Base-by-base conservation (phyloP, 163 green algal species). In the Scenedesmus sp. region DNA sequence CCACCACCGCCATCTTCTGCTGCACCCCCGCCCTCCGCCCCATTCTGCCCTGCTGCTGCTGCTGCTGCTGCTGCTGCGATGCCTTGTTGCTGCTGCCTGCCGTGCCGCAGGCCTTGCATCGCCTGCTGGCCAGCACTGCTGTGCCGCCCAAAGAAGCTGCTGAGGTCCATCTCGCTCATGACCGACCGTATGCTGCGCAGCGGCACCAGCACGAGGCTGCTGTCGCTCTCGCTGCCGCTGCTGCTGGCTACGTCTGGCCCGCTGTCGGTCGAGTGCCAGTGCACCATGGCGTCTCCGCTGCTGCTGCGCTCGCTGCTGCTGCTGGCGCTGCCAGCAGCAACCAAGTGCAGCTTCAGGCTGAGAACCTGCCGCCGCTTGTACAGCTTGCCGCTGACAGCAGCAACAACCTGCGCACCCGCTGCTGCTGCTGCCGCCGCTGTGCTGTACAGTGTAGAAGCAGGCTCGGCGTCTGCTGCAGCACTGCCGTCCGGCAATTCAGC, bases 211-310 rank as follows among this genome's bases (percentile, higher is more conserved):
- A 78, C 65, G 20, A 76, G 30, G 65, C 65, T 40, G 1, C 70
- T 40, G 33, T 90, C 85, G 15, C 85, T 90, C 72, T 90, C 85
- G 43, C 85, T 90, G 44, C 85, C 85, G 40, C 85, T 90, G 85
- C 72, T 85, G 44, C 43, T 90, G 16, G 78, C 70, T 43, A 30
- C 65, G 18, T 76, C 65, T 7, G 30, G 65, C 5, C 65, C 33
- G 30, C 68, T 56, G 46, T 76, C 72, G 5, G 72, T 84, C 1
- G 46, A 85, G 35, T 90, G 85, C 85, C 85, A 90, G n/a, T 83
- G 65, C 3, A 90, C 65, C 30, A 59, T 18, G 40, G 2, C n/a
- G 81, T 72, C 35, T 5, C 18, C 35, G 18, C 53, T 40, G 79
- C 44, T 85, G 43, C 70, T 43, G 40, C 72, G 12, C 12, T 13